These are phyloP conservation scores for Liquidambar formosana DNA, from an alignment of 164 flowering plant genomes.

Conservation along the genomic window DNA sequence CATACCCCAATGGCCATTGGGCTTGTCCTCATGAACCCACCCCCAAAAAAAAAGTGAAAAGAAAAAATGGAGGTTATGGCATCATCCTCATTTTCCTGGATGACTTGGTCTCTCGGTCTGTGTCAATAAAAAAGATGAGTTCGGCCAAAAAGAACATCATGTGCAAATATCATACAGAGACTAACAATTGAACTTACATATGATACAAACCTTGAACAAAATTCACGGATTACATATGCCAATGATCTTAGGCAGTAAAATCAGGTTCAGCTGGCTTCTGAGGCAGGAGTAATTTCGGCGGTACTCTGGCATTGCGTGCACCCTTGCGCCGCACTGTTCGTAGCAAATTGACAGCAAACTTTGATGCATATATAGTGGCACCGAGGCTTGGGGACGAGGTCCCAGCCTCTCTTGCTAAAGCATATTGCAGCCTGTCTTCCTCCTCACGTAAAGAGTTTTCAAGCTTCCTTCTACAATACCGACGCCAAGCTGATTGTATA, in stretches of 20 bases:
- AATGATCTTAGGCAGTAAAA: constrained; percentile 17
- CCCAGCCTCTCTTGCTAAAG: constrained; percentile 13
- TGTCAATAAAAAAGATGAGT: too few species aligned
- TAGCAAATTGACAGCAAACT: constrained; percentile 29
- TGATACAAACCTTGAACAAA: too few species aligned
- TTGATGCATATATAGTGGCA: constrained; percentile 35
- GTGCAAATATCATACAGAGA: too few species aligned
- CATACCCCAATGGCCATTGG: too few species aligned
- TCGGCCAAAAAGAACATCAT: too few species aligned
- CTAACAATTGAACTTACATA: too few species aligned
- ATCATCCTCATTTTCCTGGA: too few species aligned
- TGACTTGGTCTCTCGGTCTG: too few species aligned
- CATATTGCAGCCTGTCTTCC: constrained; percentile 24
- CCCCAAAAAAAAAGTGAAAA: too few species aligned
- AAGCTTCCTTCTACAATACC: constrained; percentile 21
- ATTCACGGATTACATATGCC: background rate
- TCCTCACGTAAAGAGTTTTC: constrained; percentile 21
- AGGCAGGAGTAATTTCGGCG: constrained; percentile 16
- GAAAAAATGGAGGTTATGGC: too few species aligned
- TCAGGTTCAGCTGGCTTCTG: constrained; percentile 41
- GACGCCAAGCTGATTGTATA: constrained; percentile 38
- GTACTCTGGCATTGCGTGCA: constrained; percentile 2
- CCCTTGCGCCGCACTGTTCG: constrained; percentile 14
- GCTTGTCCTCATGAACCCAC: too few species aligned
- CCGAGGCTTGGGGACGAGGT: constrained; percentile 27